Evolutionary conservation across 179 eudicot species (phyloP), one percentile per base, ranked within the genome.

Genomic region (Silene vulgaris): DNA sequence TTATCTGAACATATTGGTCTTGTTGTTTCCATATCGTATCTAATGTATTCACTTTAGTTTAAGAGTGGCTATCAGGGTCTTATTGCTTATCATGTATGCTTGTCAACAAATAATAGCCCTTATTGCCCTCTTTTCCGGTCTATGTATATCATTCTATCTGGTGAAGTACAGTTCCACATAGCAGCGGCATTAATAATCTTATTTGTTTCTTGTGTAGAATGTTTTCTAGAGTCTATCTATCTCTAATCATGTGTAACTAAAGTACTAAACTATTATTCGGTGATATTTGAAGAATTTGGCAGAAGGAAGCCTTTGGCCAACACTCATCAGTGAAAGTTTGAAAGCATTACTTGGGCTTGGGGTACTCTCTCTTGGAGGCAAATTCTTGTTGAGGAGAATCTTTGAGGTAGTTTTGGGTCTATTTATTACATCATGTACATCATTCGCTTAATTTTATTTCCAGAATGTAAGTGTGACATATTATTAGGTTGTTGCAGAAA

Each of bases 401-500:
- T 95, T 95, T 81, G 97, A 95, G 97, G 99, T 95, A 75, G 74
- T 81, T 45, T 76, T 76, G 68, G 30, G 62, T 64, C 5, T 60
- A 16, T 67, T 76, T 71, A 20, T 68, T 63, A 21, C 45, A 68
- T 65, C 32, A 65, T 28, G 70, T 14, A 32, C 52, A 21, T 30
- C 54, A 13, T 29, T 78, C 57, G n/a, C n/a, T 29, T 73, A 45
- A 37, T 71, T 69, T 68, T 74, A 43, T 56, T 37, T 78, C 52
- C 45, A 72, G 76, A 70, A 75, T 77, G 56, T 16, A 70, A 75
- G 76, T 78, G 40, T 83, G 75, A 76, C 76, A 74, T 77, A 68
- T 85, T 65, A 69, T 75, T 85, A 95, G 99, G 91, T 92, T 81
- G 92, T 95, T 78, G 97, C 99, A 81, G 99, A 95, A 85, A 85